These are phyloP conservation scores for Cladophialophora bantiana DNA, from an alignment of 2,329 filamentous ascomycete species.

Conservation along the genomic window DNA sequence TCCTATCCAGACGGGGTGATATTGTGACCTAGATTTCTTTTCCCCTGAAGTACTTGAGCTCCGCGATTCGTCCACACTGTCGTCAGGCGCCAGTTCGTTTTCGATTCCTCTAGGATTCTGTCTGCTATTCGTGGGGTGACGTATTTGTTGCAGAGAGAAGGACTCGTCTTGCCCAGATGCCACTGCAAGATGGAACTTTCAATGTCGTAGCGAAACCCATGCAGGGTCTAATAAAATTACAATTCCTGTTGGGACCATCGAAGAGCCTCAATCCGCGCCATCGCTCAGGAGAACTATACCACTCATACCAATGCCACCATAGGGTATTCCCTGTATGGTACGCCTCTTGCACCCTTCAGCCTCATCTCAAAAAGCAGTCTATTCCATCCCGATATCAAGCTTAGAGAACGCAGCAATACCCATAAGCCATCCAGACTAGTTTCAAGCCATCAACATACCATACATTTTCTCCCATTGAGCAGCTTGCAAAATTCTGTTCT, in stretches of 20 bases:
- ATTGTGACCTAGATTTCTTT: too few relatives aligned
- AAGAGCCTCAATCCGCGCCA: neutral
- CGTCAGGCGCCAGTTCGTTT: too few relatives aligned
- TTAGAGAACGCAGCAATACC: neutral
- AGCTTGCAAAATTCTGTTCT: neutral
- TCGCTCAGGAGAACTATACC: neutral
- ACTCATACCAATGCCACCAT: neutral
- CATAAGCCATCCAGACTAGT: neutral
- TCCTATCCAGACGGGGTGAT: too few relatives aligned
- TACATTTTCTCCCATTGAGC: neutral
- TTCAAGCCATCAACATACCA: neutral
- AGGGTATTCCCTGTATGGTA: neutral
- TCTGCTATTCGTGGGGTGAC: too few relatives aligned
- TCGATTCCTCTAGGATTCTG: too few relatives aligned
- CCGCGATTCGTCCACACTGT: too few relatives aligned
- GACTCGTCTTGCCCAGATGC: neutral
- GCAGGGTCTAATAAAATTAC: neutral
- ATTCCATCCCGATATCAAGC: neutral
- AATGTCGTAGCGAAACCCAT: neutral
- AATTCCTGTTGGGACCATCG: neutral
- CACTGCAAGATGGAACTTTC: neutral
- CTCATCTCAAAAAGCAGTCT: neutral
- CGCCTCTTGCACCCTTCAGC: neutral
- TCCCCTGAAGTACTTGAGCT: too few relatives aligned
- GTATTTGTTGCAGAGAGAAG: neutral